phyloP scores from a whole-genome alignment of 1,139 yeast species.

The Debaryomyces sp. region DNA sequence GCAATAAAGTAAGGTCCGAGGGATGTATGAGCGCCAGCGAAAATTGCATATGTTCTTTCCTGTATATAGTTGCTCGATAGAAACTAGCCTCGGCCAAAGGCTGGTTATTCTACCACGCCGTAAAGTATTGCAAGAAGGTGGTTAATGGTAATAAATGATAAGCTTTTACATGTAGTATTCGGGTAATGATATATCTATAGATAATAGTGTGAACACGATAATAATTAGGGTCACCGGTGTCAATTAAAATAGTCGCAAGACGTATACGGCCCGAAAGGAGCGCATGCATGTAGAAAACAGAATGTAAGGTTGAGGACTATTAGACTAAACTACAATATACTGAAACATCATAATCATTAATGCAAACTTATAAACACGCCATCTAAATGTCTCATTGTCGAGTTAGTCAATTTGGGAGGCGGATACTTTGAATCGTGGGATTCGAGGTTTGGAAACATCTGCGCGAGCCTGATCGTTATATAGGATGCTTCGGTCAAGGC shows the following conservation, averaged over 20 bases:
- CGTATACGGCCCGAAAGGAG: too few species aligned
- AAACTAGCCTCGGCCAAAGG: not conserved
- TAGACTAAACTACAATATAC: not conserved
- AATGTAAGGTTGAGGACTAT: too few species aligned
- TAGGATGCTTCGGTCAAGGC: conserved; percentile 49
- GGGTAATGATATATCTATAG: too few species aligned
- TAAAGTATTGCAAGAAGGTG: not conserved
- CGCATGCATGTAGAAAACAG: too few species aligned
- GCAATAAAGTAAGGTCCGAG: not conserved
- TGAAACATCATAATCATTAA: not conserved
- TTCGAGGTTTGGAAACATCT: conserved; percentile 17
- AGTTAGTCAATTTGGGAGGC: conserved; percentile 22
- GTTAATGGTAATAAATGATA: not conserved
- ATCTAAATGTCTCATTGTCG: conserved; percentile 22
- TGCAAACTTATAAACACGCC: conserved; percentile 17
- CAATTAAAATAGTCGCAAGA: too few species aligned
- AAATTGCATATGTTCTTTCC: not conserved
- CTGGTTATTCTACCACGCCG: not conserved
- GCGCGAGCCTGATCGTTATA: conserved; percentile 35
- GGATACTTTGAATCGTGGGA: conserved; percentile 18
- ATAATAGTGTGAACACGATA: too few species aligned
- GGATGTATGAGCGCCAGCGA: not conserved
- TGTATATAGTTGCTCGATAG: not conserved
- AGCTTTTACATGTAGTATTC: not conserved
- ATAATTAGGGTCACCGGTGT: too few species aligned